Percentiles rank a stretch among this genome's conserved stretches.
phyloP scores from a whole-genome alignment of 306 rosid species.

The Canavalia ensiformis region DNA sequence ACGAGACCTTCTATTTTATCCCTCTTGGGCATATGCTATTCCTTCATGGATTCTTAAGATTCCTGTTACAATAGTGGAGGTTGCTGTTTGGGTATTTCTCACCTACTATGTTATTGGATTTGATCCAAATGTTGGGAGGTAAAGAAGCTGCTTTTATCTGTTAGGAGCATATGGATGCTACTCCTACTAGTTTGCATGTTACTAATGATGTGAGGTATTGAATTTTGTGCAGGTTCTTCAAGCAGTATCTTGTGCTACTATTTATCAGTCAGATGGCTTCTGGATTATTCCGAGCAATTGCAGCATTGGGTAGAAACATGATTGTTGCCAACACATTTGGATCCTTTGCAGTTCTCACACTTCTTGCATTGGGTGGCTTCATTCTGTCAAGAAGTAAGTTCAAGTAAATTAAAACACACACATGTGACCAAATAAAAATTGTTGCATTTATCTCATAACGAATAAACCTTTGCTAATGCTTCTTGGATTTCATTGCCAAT shows the following conservation, averaged over 20 bases:
- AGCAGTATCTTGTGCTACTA: constrained; percentile 55
- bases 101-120: constrained; percentile 73
- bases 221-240: constrained; percentile 55
- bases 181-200: constrained; percentile 11
- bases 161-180: background rate
- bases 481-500: constrained; percentile 29
- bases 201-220: constrained; percentile 22
- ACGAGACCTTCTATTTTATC: constrained; percentile 69
- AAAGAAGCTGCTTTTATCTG: constrained; percentile 28
- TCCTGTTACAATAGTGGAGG: constrained; percentile 61
- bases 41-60: constrained; percentile 70
- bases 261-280: constrained; percentile 61
- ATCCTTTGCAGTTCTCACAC: constrained; percentile 51
- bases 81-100: constrained; percentile 60
- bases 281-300: constrained; percentile 58
- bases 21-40: constrained; percentile 72
- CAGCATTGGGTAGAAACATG: constrained; percentile 59
- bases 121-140: constrained; percentile 67
- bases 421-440: background rate
- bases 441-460: background rate
- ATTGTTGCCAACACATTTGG: constrained; percentile 64
- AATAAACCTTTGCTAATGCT: background rate
- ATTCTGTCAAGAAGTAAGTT: constrained; percentile 56
- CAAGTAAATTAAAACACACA: background rate
- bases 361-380: constrained; percentile 61